These are phyloP conservation scores for Westerdykella ornata DNA, from an alignment of 2,329 filamentous ascomycete genomes.

Conservation along the genomic window DNA sequence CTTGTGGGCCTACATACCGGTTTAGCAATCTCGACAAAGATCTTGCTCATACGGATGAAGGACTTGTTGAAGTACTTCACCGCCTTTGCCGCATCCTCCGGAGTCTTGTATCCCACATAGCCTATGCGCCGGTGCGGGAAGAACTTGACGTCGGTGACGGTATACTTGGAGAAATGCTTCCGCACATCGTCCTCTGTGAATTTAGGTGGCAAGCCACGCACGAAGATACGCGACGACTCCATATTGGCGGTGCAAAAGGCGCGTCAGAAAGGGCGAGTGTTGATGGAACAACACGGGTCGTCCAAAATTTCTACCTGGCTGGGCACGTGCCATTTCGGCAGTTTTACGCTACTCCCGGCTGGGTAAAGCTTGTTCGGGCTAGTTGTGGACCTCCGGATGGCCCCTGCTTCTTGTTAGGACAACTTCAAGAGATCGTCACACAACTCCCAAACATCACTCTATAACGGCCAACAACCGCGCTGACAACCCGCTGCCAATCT, in stretches of 20 bases:
- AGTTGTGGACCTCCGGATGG: too few relatives aligned
- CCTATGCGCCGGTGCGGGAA: constrained; percentile 86
- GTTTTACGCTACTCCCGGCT: too few relatives aligned
- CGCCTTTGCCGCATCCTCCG: constrained; percentile 71
- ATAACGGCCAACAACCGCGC: too few relatives aligned
- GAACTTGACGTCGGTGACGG: constrained; percentile 87
- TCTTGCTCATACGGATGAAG: constrained; percentile 93
- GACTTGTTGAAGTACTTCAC: constrained; percentile 94
- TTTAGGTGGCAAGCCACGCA: constrained; percentile 71
- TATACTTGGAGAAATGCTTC: constrained; percentile 76
- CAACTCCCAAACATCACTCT: too few relatives aligned
- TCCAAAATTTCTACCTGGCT: constrained; percentile 1
- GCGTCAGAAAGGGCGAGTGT: too few relatives aligned
- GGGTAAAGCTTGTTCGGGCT: too few relatives aligned
- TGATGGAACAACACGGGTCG: too few relatives aligned
- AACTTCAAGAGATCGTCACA: too few relatives aligned
- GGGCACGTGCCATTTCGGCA: background rate
- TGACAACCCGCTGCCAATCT: too few relatives aligned
- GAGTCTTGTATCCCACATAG: constrained; percentile 86
- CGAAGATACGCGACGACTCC: constrained; percentile 70
- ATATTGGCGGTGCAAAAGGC: constrained; percentile 34
- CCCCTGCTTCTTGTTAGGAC: too few relatives aligned
- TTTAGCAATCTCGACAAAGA: constrained; percentile 79
- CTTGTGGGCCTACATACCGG: constrained; percentile 51
- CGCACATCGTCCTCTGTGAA: constrained; percentile 79